Percentiles rank a stretch among this genome's conserved stretches.
These are phyloP conservation scores for Kodamaea arcana DNA, from an alignment of 1,139 yeast species.

Conservation along the genomic window DNA sequence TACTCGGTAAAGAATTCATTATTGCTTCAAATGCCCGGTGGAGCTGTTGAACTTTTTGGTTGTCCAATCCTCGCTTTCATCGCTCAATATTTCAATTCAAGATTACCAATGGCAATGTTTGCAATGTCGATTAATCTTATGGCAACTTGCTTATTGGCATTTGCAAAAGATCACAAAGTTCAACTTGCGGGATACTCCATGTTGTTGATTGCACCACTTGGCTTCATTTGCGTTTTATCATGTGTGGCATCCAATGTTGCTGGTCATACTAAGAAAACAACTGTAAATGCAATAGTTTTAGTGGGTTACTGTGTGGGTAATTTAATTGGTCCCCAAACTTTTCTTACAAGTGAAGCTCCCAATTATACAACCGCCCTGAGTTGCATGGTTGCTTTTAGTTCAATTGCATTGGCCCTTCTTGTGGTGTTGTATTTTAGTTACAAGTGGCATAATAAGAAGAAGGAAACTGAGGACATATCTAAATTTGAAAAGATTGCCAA, in stretches of 20 bases:
- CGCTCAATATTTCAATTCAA: conserved; percentile 12
- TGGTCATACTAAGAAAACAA: conserved; percentile 65
- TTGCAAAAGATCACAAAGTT: conserved; percentile 20
- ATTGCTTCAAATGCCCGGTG: conserved; percentile 34
- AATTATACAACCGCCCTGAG: conserved; percentile 44
- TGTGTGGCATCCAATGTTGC: conserved; percentile 57
- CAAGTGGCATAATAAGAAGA: conserved; percentile 13
- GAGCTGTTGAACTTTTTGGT: conserved; percentile 39
- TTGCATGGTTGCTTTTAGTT: conserved; percentile 41
- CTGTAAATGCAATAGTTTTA: conserved; percentile 55
- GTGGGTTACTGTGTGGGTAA: conserved; percentile 68
- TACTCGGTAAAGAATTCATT: conserved; percentile 34
- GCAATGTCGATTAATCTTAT: conserved; percentile 34
- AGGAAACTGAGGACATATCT: conserved; percentile 11
- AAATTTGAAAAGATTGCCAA: conserved; percentile 33
- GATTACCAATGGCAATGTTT: conserved; percentile 41
- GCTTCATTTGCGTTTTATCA: conserved; percentile 46
- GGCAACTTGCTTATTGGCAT: conserved; percentile 47
- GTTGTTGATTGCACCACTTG: conserved; percentile 27
- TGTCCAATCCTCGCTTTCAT: conserved; percentile 26
- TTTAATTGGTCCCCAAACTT: conserved; percentile 68
- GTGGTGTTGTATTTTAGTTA: conserved; percentile 28
- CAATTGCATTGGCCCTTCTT: conserved; percentile 22
- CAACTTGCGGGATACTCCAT: conserved; percentile 12
- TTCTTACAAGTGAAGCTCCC: conserved; percentile 52